A percentile compares a stretch with the other conserved stretches of the same genome.
Conservation (phyloP, 2,329 filamentous ascomycete species). For the Emergomyces orientalis region DNA sequence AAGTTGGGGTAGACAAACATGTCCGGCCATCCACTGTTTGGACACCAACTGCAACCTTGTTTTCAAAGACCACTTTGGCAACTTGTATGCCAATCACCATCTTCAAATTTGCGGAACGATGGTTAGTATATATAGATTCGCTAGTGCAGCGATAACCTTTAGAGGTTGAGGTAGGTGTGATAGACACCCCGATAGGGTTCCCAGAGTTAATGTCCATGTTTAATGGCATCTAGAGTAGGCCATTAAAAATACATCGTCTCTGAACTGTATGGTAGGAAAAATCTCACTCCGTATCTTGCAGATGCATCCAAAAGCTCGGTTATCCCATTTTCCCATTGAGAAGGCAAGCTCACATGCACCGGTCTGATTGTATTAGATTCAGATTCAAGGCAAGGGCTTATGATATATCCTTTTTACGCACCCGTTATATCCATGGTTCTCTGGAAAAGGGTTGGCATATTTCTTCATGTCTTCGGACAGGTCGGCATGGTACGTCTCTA, state of each 20-base stretch:
- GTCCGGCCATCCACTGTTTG: conserved; percentile 23
- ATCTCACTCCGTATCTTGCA: neutral
- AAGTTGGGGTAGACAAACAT: neutral
- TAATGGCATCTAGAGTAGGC: neutral
- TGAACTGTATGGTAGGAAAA: neutral
- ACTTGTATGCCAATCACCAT: conserved; percentile 40
- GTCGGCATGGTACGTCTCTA: neutral
- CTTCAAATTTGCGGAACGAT: conserved; percentile 41
- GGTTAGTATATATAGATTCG: conserved; percentile 35
- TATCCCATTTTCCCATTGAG: neutral
- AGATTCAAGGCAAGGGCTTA: neutral
- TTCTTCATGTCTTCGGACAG: conserved; percentile 1
- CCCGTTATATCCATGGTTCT: conserved; percentile 6
- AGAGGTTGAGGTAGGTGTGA: conserved; percentile 36
- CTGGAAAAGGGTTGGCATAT: conserved; percentile 1
- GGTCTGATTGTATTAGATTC: neutral
- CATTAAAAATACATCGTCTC: neutral
- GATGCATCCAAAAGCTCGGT: neutral
- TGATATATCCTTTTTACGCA: neutral
- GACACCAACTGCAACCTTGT: conserved; percentile 33
- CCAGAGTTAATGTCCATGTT: conserved; percentile 23
- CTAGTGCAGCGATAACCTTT: conserved; percentile 41
- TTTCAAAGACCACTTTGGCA: conserved; percentile 35
- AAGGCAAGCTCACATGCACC: neutral
- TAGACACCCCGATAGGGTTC: conserved; percentile 43